Percentiles rank a stretch among this genome's conserved stretches.
Evolutionary conservation across 139 green algal genomes (phyloP).

Genomic region (Dunaliella primolecta): DNA sequence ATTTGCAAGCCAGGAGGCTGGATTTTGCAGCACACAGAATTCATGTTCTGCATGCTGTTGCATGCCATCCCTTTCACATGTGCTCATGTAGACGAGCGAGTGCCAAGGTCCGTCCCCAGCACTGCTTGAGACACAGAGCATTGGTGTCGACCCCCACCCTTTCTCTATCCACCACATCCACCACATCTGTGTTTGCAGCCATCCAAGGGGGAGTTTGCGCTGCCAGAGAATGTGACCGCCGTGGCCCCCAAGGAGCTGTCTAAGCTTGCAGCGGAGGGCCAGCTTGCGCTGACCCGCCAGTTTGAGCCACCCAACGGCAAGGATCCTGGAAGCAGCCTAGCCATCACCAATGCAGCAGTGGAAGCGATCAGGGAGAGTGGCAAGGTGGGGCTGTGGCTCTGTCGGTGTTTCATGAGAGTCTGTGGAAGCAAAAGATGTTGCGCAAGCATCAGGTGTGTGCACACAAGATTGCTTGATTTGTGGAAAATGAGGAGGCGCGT

Average conservation of each 20-base stretch:
- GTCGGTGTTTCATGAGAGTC: no score
- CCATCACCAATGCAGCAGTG: slow-evolving; percentile 30
- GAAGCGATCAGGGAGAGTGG: slow-evolving; percentile 2
- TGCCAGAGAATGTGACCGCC: slow-evolving; percentile 16
- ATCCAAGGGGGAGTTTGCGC: slow-evolving; percentile 32
- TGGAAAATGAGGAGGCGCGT: no score
- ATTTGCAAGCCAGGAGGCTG: no score
- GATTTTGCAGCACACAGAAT: no score
- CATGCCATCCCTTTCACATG: no score
- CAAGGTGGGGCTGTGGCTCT: no score
- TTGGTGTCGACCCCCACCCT: not conserved
- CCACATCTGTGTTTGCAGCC: slow-evolving; percentile 12
- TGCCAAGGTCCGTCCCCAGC: no score
- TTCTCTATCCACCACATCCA: not conserved
- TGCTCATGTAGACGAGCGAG: no score
- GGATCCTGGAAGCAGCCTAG: slow-evolving; percentile 6
- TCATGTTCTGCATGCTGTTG: no score
- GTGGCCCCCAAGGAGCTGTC: slow-evolving; percentile 40
- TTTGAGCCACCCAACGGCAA: slow-evolving; percentile 9
- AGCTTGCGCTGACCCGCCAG: slow-evolving; percentile 14
- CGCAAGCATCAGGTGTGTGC: no score
- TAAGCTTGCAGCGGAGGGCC: slow-evolving; percentile 32
- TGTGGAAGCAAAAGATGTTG: no score
- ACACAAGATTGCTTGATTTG: no score
- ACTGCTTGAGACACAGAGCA: not conserved